Evolutionary conservation across 2,329 filamentous ascomycete species (phyloP).

Genomic region (Penicillium sp.): DNA sequence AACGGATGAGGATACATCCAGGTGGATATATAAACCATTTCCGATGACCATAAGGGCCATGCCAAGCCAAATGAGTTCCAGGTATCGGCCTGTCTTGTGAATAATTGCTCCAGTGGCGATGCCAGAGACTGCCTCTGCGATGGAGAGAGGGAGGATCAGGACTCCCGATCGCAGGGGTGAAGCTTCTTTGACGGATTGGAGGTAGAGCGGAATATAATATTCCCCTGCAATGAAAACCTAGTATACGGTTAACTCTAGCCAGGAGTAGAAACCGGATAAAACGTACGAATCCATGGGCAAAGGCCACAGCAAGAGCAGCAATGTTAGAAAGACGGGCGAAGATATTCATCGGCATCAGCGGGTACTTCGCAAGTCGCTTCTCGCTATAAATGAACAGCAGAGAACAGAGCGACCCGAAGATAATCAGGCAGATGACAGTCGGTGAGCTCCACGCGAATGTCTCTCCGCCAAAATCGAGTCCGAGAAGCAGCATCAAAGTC

Average conservation of each 20-base stretch:
- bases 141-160: conserved; percentile 61
- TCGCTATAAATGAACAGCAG: conserved; percentile 61
- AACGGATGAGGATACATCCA: conserved; percentile 38
- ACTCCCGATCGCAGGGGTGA: conserved; percentile 58
- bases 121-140: conserved; percentile 45
- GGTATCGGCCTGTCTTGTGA: conserved; percentile 51
- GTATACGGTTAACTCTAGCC: conserved; percentile 10
- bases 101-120: conserved; percentile 50
- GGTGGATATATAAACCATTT: conserved; percentile 48
- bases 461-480: conserved; percentile 54
- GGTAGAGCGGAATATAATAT: conserved; percentile 72
- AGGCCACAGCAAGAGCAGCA: conserved; percentile 53
- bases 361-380: conserved; percentile 61
- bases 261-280: too few relatives aligned
- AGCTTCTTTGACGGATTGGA: conserved; percentile 65
- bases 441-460: conserved; percentile 54
- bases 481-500: conserved; percentile 53
- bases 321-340: conserved; percentile 58
- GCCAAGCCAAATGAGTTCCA: conserved; percentile 48
- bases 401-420: conserved; percentile 51
- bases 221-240: conserved; percentile 63
- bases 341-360: conserved; percentile 65
- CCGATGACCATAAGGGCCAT: conserved; percentile 45
- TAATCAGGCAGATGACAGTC: conserved; percentile 55
- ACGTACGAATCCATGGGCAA: conserved; percentile 48